Evolutionary conservation across 768 basidiomycete genomes (phyloP).

Genomic region (Strobilomyces confusus): DNA sequence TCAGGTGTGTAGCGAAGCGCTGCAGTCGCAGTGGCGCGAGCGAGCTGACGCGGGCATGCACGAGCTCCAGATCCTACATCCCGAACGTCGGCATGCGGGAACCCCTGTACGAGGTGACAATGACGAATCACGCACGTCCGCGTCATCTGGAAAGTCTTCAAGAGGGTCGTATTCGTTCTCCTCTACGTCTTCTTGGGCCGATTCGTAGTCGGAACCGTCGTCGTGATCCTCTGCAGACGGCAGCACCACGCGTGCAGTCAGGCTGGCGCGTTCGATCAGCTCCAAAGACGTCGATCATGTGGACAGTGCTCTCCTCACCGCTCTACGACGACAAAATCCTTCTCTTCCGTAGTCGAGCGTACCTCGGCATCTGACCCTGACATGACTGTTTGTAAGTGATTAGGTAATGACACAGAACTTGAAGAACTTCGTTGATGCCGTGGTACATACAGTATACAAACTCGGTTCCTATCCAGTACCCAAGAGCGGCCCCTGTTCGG

Average conservation of each 20-base stretch:
- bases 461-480: background rate
- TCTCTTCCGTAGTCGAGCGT: constrained; percentile 14
- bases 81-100: background rate
- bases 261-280: constrained; percentile 17
- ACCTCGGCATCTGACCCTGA: constrained; percentile 16
- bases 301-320: constrained; percentile 16
- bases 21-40: constrained; percentile 63
- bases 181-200: constrained; percentile 37
- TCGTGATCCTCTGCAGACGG: constrained; percentile 32
- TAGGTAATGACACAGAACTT: constrained; percentile 4
- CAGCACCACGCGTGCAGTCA: constrained; percentile 45
- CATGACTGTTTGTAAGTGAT: constrained; percentile 17
- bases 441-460: too few relatives aligned
- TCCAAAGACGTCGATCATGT: background rate
- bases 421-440: too few relatives aligned
- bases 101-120: background rate
- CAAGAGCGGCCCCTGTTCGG: background rate
- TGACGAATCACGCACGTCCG: constrained; percentile 52
- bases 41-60: constrained; percentile 73
- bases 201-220: constrained; percentile 35
- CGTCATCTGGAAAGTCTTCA: constrained; percentile 77
- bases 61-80: constrained; percentile 77
- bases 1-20: constrained; percentile 68
- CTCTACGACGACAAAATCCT: constrained; percentile 21
- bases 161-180: constrained; percentile 65